Base-by-base conservation (phyloP, 768 basidiomycete species). In the Asterophora parasitica region DNA sequence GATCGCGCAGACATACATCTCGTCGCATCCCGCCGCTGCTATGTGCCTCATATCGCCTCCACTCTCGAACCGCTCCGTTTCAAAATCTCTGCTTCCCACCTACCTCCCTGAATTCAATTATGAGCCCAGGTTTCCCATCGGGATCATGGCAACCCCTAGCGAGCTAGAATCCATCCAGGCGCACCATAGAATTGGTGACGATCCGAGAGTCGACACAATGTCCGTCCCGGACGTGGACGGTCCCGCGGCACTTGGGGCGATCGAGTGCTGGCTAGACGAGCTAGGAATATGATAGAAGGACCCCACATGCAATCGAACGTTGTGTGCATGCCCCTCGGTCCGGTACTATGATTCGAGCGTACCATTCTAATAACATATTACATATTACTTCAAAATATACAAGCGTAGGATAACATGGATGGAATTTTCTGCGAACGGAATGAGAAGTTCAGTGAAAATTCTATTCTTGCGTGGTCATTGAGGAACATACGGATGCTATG, bases 1-100 rank as follows among this genome's bases (percentile, higher is more conserved):
- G 30, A 72, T 88, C 44, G 75, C 81, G 7, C 81, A 88, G 60
- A 70, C 77, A 16, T 88, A 83, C 60, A 76, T 88, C 51, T 84
- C 81, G 1, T 83, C 82, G 16, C 65, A 85, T 55, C 82, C 85
- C 1, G 80, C 80, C 5, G 68, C 73, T 4, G 85, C 75, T 0
- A 67, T 88, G 41, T 70, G 83, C 48, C 68, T 87, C n/a, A 72
- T 83, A 27, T 75, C 77, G 17, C 81, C 79, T 7, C 80, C 79
- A 1, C 40, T 67, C 8, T 68, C 71, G 34, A 74, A 78, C 45
- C 54, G 59, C 7, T 59, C 63, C 1, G 57, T 76, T 15, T 42
- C 61, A 2, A 54, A 51, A 10, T 44, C 31, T 28, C 44, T 56
- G 23, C 67, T 75, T 5, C 68, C 72, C 0, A 68, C 66, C 0